Conservation (phyloP, 345 rosid genomes). For the Eucalyptus pumila region DNA sequence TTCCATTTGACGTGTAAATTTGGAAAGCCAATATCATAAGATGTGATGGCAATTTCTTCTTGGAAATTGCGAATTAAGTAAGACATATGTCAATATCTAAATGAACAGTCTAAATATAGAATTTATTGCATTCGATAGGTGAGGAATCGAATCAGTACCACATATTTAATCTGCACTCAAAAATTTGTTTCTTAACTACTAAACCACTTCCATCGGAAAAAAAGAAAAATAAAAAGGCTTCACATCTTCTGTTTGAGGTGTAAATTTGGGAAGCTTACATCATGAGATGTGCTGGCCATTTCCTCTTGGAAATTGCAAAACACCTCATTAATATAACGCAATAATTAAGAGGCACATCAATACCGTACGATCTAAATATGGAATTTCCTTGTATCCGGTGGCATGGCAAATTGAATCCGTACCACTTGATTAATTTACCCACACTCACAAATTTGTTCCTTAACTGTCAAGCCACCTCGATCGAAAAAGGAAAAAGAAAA, state of each 20-base stretch:
- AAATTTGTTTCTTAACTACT: no score
- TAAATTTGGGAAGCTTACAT: not conserved
- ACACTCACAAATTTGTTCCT: not conserved
- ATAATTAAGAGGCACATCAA: not conserved
- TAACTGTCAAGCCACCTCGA: not conserved
- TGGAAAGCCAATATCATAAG: not conserved
- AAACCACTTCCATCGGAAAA: no score
- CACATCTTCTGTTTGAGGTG: not conserved
- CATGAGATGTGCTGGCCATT: no score
- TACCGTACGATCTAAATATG: not conserved
- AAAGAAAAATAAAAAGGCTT: not conserved
- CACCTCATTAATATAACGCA: not conserved
- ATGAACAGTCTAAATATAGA: no score
- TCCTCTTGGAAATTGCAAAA: no score
- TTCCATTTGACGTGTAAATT: not conserved
- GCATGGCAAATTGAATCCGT: not conserved
- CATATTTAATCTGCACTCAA: fast-evolving
- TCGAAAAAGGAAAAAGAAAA: no score
- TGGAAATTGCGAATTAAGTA: not conserved
- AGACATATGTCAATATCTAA: no score
- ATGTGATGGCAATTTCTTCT: not conserved
- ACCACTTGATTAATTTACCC: not conserved
- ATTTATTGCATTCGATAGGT: no score
- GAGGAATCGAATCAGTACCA: no score
- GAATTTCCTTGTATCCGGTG: not conserved